A percentile compares a stretch with the other conserved stretches of the same genome.
Conservation (phyloP, 257 asterid species). For the Solanum rostratum region DNA sequence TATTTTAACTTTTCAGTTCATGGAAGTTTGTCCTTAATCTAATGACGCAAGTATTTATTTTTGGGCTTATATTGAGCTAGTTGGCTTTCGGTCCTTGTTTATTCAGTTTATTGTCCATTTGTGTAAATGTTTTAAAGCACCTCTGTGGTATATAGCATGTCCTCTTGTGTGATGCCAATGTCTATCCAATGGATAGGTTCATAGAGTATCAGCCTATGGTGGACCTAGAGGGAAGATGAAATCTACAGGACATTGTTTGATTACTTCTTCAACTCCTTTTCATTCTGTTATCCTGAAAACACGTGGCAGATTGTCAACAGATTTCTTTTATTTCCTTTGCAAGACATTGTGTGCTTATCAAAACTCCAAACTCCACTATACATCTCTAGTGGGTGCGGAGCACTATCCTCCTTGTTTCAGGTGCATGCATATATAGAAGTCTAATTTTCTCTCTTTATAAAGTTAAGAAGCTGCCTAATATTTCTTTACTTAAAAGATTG, state of each 20-base stretch:
- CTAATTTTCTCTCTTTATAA: not conserved
- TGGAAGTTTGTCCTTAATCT: not conserved
- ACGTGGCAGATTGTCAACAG: slow-evolving; percentile 48
- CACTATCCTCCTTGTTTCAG: slow-evolving; percentile 80
- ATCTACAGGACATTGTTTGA: slow-evolving; percentile 53
- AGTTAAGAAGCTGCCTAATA: not conserved
- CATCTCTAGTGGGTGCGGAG: slow-evolving; percentile 51
- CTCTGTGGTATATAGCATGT: slow-evolving; percentile 3
- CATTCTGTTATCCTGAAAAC: slow-evolving; percentile 48
- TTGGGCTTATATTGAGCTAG: not conserved
- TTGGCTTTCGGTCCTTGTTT: not conserved
- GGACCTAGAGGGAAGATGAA: slow-evolving; percentile 50
- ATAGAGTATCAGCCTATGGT: slow-evolving; percentile 33
- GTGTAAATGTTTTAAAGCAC: not conserved
- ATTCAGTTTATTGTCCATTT: not conserved
- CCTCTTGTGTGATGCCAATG: slow-evolving; percentile 44
- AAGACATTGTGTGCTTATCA: slow-evolving; percentile 22
- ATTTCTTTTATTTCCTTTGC: slow-evolving; percentile 6
- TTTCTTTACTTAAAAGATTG: not conserved
- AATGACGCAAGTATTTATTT: not conserved
- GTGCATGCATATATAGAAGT: slow-evolving; percentile 36
- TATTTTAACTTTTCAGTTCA: not conserved
- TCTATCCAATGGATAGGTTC: slow-evolving; percentile 55
- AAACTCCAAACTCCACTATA: slow-evolving; percentile 27
- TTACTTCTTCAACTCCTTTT: slow-evolving; percentile 66